Percentiles rank a stretch among this genome's conserved stretches.
Conservation (phyloP, 2,329 filamentous ascomycete genomes). For the Penicillium sp. region DNA sequence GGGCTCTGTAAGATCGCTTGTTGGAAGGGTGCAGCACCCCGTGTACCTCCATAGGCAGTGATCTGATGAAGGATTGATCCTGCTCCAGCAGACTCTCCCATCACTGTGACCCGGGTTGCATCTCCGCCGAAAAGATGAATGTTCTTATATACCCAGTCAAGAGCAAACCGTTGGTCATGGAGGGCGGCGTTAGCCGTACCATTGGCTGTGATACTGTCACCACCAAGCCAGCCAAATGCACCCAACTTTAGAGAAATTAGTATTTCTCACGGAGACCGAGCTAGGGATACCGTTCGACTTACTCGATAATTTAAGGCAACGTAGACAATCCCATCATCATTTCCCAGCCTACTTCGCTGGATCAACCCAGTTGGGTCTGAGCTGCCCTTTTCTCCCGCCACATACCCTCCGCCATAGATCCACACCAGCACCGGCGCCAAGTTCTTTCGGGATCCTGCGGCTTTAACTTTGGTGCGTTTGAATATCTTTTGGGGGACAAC, state of each 20-base stretch:
- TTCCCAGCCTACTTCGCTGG: conserved; percentile 39
- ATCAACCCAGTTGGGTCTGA: conserved; percentile 42
- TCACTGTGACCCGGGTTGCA: conserved; percentile 46
- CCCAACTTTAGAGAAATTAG: conserved; percentile 36
- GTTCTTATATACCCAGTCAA: conserved; percentile 57
- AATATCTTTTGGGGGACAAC: conserved; percentile 35
- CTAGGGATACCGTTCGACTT: conserved; percentile 8
- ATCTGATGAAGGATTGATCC: conserved; percentile 57
- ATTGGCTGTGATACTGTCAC: conserved; percentile 43
- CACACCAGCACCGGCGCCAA: conserved; percentile 39
- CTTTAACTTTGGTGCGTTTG: conserved; percentile 21
- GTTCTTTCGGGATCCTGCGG: conserved; percentile 3
- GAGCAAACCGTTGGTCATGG: conserved; percentile 54
- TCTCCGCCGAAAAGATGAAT: conserved; percentile 58
- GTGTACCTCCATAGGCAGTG: conserved; percentile 50
- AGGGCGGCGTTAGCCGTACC: conserved; percentile 52
- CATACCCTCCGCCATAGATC: conserved; percentile 54
- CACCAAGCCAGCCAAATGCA: conserved; percentile 50
- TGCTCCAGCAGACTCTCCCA: conserved; percentile 50
- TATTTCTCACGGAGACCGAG: neutral
- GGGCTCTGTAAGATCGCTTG: conserved; percentile 48
- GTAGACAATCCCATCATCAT: conserved; percentile 45
- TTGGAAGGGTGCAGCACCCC: conserved; percentile 38
- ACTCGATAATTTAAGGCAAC: conserved; percentile 51
- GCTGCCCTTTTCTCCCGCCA: conserved; percentile 37